Percentiles rank a stretch among this genome's conserved stretches.
Evolutionary conservation across 805 yeast genomes (phyloP).

Genomic region (Blastobotrys peoriensis): DNA sequence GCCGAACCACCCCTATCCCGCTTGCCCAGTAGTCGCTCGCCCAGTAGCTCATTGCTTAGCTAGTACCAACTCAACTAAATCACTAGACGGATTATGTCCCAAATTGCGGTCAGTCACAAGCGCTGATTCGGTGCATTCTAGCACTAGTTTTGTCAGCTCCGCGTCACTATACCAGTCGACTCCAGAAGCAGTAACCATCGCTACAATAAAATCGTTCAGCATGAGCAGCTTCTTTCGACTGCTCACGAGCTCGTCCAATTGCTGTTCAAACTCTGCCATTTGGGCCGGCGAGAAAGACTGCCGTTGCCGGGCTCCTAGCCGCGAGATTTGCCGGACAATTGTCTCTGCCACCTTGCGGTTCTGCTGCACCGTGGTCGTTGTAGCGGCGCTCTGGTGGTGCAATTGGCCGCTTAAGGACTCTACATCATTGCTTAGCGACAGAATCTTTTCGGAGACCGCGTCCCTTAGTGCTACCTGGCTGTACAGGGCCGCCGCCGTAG

Average conservation of each 20-base stretch:
- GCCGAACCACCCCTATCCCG: no score
- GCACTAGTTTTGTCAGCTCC: background rate
- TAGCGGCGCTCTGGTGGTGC: conserved; percentile 1
- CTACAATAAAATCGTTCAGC: conserved; percentile 17
- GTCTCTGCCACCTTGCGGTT: background rate
- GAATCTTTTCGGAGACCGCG: background rate
- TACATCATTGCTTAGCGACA: background rate
- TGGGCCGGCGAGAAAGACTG: conserved; percentile 8
- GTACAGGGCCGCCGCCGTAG: no score
- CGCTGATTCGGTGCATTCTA: background rate
- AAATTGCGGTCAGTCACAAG: background rate
- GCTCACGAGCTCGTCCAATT: conserved; percentile 1
- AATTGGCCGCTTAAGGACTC: background rate
- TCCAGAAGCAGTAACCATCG: conserved; percentile 18
- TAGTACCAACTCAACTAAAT: background rate
- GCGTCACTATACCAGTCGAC: conserved; percentile 18
- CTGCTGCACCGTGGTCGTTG: conserved; percentile 4
- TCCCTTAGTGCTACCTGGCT: background rate
- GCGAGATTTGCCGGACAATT: background rate
- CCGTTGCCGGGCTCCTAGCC: background rate
- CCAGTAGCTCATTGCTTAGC: no score
- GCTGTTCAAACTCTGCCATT: conserved; percentile 3
- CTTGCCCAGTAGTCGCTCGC: no score
- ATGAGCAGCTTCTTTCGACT: conserved; percentile 10
- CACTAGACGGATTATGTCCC: background rate